Conservation (phyloP, 148 eudicot species). For the Euryodendron excelsum region DNA sequence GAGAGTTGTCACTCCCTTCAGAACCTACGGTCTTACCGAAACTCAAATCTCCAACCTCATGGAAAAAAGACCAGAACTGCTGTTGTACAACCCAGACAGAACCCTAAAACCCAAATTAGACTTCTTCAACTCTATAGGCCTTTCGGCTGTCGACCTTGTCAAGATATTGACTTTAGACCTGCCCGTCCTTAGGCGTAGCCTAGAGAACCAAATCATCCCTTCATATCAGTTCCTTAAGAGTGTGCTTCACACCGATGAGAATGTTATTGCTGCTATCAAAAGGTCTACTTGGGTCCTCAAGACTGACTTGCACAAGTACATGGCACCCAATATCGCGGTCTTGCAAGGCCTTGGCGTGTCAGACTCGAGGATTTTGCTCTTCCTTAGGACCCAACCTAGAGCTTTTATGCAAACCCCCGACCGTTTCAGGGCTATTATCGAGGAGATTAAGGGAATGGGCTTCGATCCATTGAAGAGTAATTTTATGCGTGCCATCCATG, state of each 20-base stretch:
- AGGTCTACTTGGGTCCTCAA: neutral
- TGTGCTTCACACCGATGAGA: neutral
- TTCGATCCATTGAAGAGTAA: too few relatives aligned
- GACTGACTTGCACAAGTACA: neutral
- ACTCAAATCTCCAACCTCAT: neutral
- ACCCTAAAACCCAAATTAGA: conserved; percentile 9
- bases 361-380: neutral
- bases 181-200: neutral
- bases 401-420: neutral
- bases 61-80: neutral
- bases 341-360: neutral
- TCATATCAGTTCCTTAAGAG: neutral
- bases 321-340: neutral
- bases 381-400: neutral
- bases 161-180: neutral
- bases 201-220: neutral
- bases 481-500: too few relatives aligned
- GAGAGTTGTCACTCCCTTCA: neutral
- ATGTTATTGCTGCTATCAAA: neutral
- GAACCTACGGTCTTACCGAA: neutral
- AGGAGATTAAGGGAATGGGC: too few relatives aligned
- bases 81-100: neutral
- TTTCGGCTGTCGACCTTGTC: neutral
- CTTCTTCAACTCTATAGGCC: neutral
- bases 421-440: neutral